Base-by-base conservation (phyloP, 495 filamentous ascomycete species). In the Melanomma pulvis-pyrius region DNA sequence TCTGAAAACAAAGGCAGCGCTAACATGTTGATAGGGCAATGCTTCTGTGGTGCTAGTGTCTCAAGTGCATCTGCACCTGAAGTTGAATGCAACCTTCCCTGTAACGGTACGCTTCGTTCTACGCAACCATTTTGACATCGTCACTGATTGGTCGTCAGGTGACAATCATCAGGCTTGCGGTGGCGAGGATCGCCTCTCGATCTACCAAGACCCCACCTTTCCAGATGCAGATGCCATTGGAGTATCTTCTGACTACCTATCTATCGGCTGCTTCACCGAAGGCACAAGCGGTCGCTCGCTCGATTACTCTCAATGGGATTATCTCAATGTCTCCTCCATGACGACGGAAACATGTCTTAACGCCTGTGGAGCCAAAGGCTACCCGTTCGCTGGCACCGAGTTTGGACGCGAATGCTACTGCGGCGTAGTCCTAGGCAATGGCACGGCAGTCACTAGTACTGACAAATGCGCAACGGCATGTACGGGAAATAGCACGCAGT, bases 201-300 rank as follows among this genome's bases (percentile, higher is more conserved):
- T 84, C 60, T 85, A 80, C 60, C 76, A 80, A 68, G 83, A 85
- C 47, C 77, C 82, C 1, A 85, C 82, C 24, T 85, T 82, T 68
- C 72, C 74, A n/a, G 69, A 78, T 34, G 65, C 76, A 32, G 72
- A 78, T 25, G 67, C 74, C 28, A 76, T 74, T 53, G 74, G 68
- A 9, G 71, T 82, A 19, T 64, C 60, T 1, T 72, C 69, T 26
- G 81, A 84, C 69, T 85, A 83, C 68, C 61, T 67, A 30, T 67
- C 76, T 34, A 68, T 85, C n/a, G 85, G 85, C 54, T 87, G 85
- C 70, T 86, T 80, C 69, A 82, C 81, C 28, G 84, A 86, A 56
- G 79, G 83, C 58, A 75, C 78, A 0, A 64, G 48, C 34, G 82
- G 82, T 36, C 82, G 79, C 22, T 80, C 85, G 0, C 74, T 87